phyloP scores from a whole-genome alignment of 2,329 filamentous ascomycete species.

The Exophiala dermatitidis region DNA sequence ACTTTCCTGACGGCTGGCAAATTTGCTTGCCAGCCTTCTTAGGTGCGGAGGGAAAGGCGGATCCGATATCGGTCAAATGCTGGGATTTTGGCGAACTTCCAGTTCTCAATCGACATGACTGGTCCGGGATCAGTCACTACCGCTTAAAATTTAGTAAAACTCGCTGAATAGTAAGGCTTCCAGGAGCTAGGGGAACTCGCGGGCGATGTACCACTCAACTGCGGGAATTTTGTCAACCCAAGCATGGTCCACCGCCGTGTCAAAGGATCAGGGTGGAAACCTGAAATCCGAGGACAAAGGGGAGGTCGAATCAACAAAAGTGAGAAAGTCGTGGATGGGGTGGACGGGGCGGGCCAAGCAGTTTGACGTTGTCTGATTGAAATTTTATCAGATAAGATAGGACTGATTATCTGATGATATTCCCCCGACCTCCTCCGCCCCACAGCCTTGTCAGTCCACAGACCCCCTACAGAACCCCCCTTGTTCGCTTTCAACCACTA shows the following conservation, averaged over 20 bases:
- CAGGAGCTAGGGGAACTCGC: too few species aligned
- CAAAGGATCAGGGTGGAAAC: background rate
- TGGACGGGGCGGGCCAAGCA: background rate
- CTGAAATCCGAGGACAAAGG: background rate
- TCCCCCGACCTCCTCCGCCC: background rate
- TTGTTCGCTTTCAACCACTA: background rate
- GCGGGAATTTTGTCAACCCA: too few species aligned
- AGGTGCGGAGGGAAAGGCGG: background rate
- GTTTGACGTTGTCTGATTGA: background rate
- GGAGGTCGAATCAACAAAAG: background rate
- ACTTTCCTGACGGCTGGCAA: too few species aligned
- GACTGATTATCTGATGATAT: constrained; percentile 1
- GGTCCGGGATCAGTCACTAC: too few species aligned
- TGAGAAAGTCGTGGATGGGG: background rate
- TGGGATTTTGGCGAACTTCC: background rate
- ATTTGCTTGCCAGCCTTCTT: too few species aligned
- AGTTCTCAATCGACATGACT: background rate
- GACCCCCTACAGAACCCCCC: background rate
- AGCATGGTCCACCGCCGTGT: too few species aligned
- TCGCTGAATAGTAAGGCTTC: too few species aligned
- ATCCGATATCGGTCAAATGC: background rate
- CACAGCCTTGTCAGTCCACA: background rate
- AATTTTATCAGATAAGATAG: constrained; percentile 10
- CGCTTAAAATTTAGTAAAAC: too few species aligned
- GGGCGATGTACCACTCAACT: too few species aligned